Evolutionary conservation across 345 rosid species (phyloP).

Genomic region (Brassica napus): Da-Ae NC_063436.1:2521501-2522000

Average conservation of each 20-base stretch:
- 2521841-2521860: conserved; percentile 83
- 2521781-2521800: conserved; percentile 83
- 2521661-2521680: neutral
- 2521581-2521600: conserved; percentile 83
- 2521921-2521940: conserved; percentile 63
- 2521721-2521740: conserved; percentile 30
- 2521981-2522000: neutral
- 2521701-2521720: conserved; percentile 55
- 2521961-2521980: neutral
- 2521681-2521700: conserved; percentile 50
- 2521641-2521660: conserved; percentile 4
- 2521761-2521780: conserved; percentile 82
- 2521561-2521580: conserved; percentile 93
- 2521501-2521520: conserved; percentile 69
- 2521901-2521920: conserved; percentile 95
- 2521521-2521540: conserved; percentile 63
- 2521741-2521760: conserved; percentile 50
- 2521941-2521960: neutral
- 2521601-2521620: conserved; percentile 49
- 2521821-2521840: conserved; percentile 96
- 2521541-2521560: conserved; percentile 84
- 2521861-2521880: conserved; percentile 74
- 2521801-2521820: conserved; percentile 84
- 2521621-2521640: conserved; percentile 9
- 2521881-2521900: conserved; percentile 86